Evolutionary conservation across 163 green algal species (phyloP).

Genomic region (Chlamydomonas reinhardtii): DNA sequence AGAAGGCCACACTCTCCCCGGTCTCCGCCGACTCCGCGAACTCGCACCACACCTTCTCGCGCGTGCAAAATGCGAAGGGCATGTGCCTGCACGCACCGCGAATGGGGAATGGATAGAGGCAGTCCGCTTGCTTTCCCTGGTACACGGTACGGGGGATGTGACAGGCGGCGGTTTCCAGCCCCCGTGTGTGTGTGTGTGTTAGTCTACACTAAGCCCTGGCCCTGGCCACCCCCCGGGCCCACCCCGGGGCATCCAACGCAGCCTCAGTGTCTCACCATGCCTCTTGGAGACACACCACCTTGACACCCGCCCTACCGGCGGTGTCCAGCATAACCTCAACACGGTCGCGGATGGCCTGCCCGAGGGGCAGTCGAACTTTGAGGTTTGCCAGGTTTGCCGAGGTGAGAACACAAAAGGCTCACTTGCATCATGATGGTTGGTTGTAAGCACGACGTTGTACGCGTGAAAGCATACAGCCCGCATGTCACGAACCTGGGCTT

Average conservation of each 20-base stretch:
- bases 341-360: constrained; percentile 78
- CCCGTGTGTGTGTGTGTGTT: too few relatives aligned
- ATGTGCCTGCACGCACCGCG: constrained; percentile 69
- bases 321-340: constrained; percentile 79
- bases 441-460: background rate
- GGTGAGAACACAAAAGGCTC: too few relatives aligned
- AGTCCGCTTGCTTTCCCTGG: too few relatives aligned
- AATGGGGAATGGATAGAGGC: background rate
- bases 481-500: constrained; percentile 75
- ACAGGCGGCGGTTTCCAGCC: too few relatives aligned
- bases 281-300: constrained; percentile 96
- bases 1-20: constrained; percentile 61
- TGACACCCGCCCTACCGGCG: constrained; percentile 85
- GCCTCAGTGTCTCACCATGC: constrained; percentile 67
- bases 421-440: too few relatives aligned
- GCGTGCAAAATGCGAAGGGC: constrained; percentile 98
- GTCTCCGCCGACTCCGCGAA: constrained; percentile 90
- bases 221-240: too few relatives aligned
- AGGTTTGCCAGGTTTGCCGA: too few relatives aligned
- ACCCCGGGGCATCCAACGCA: too few relatives aligned
- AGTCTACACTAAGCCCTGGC: too few relatives aligned
- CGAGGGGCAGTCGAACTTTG: background rate
- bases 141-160: too few relatives aligned
- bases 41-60: constrained; percentile 93
- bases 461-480: background rate